Percentiles rank a stretch among this genome's conserved stretches.
Conservation (phyloP, 768 basidiomycete species). For the Termitomyces titanicus region DNA sequence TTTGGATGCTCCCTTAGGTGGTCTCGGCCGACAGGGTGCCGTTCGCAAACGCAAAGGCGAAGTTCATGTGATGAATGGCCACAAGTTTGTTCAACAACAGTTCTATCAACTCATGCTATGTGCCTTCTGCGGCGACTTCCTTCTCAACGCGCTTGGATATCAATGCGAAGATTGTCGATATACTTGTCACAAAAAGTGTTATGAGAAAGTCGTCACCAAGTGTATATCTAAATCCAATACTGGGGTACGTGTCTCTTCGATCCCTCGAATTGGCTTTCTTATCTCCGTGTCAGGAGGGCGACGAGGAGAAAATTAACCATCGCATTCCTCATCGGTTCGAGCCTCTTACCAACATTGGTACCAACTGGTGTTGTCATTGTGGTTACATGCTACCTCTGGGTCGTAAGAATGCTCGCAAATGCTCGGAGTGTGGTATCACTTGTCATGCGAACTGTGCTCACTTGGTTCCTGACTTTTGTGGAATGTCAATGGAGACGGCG, state of each 20-base stretch:
- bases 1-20: conserved; percentile 79
- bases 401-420: conserved; percentile 93
- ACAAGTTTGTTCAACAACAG: conserved; percentile 95
- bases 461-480: conserved; percentile 98
- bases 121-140: conserved; percentile 96
- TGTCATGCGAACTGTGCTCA: conserved; percentile 98
- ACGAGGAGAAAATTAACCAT: conserved; percentile 99
- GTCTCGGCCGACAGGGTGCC: conserved; percentile 96
- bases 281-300: conserved; percentile 64
- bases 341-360: conserved; percentile 92
- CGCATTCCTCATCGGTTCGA: conserved; percentile 99
- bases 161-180: conserved; percentile 99
- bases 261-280: not conserved
- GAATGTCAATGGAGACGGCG: conserved; percentile 99
- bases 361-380: conserved; percentile 99
- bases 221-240: conserved; percentile 97
- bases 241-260: conserved; percentile 56
- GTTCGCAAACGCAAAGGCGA: conserved; percentile 97
- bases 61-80: conserved; percentile 99
- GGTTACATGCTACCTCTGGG: conserved; percentile 97
- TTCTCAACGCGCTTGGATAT: conserved; percentile 96
- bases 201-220: conserved; percentile 98
- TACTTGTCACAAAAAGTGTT: conserved; percentile 98
- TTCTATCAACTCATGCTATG: conserved; percentile 99
- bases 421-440: conserved; percentile 93